Evolutionary conservation across 192 early-diverging fungal genomes (phyloP), one percentile per base, ranked within the genome.

Genomic region (Linnemannia hyalina): DNA sequence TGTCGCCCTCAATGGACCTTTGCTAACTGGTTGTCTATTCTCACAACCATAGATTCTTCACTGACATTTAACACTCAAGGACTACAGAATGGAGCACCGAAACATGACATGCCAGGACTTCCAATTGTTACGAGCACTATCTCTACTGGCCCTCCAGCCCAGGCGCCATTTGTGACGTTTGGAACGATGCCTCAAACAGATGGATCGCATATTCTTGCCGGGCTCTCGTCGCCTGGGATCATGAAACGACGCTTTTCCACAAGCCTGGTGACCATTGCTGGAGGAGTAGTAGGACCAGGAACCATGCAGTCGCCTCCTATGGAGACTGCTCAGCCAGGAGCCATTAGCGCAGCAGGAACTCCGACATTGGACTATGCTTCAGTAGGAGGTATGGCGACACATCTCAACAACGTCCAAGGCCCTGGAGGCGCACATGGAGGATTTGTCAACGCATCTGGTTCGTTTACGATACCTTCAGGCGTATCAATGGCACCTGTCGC

Each of bases 231-330:
- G 2, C 32, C 76, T 52, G 76, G 76, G 44, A 46, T 63, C 29
- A 38, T 77, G 42, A 77, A 77, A 46, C 76, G 76, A 7, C 20
- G 76, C 16, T 69, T 77, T n/a, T 77, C 76, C 35, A 44, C 65
- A 23, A 44, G 63, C 13, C n/a, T 71, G 70, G 70, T 42, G 8
- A 42, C 70, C 6, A 42, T 38, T 9, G 70, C 41, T 38, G 36
- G 38, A 71, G 70, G 70, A 44, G 41, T 71, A 26, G 41, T 71
- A n/a, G 70, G 70, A n/a, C 20, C 70, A 13, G 70, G 38, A 10
- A 42, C 70, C 10, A 71, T 71, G 41, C 36, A 71, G 23, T 71
- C 70, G 4, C 70, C 70, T 15, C 23, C 70, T 15, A 42, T 71
- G n/a, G 70, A 71, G 70, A 23, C 20, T 22, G 20, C 70, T 15